A percentile compares a stretch with the other conserved stretches of the same genome.
Evolutionary conservation across 1,284 basidiomycete species (phyloP).

Genomic region (Ustilago loliicola): DNA sequence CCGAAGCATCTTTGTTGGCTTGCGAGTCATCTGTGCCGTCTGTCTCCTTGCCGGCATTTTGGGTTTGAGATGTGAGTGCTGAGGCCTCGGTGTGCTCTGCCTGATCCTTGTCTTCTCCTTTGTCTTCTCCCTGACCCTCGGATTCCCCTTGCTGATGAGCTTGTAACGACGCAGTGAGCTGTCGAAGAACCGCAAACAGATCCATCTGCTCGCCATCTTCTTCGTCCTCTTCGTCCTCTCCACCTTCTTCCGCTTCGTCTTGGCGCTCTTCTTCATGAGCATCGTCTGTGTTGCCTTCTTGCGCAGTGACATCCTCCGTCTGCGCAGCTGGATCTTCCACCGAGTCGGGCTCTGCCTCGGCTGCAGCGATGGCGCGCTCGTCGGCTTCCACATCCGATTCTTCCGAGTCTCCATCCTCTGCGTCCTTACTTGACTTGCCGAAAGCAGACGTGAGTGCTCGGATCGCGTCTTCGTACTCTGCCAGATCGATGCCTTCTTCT

Average conservation of each 20-base stretch:
- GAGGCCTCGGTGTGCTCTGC: not conserved
- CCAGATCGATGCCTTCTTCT: slow-evolving; percentile 57
- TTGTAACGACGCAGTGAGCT: slow-evolving; percentile 61
- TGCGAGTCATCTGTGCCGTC: slow-evolving; percentile 3
- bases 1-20: slow-evolving; percentile 3
- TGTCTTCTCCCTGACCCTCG: slow-evolving; percentile 4
- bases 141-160: slow-evolving; percentile 28
- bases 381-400: slow-evolving; percentile 57
- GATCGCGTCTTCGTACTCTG: slow-evolving; percentile 60
- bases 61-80: not conserved
- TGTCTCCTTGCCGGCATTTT: not conserved
- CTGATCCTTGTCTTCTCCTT: slow-evolving; percentile 13
- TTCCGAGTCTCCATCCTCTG: slow-evolving; percentile 47
- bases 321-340: slow-evolving; percentile 15
- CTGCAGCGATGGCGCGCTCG: slow-evolving; percentile 60
- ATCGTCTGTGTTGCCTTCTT: not conserved
- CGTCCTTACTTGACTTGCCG: slow-evolving; percentile 23
- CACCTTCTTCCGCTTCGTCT: slow-evolving; percentile 25
- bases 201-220: slow-evolving; percentile 48
- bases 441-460: slow-evolving; percentile 61
- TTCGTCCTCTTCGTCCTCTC: slow-evolving; percentile 19
- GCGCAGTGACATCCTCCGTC: not conserved
- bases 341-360: slow-evolving; percentile 55
- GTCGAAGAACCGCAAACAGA: slow-evolving; percentile 49
- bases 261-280: not conserved